phyloP scores from a whole-genome alignment of 306 rosid genomes.

The Citrullus colocynthis region DNA sequence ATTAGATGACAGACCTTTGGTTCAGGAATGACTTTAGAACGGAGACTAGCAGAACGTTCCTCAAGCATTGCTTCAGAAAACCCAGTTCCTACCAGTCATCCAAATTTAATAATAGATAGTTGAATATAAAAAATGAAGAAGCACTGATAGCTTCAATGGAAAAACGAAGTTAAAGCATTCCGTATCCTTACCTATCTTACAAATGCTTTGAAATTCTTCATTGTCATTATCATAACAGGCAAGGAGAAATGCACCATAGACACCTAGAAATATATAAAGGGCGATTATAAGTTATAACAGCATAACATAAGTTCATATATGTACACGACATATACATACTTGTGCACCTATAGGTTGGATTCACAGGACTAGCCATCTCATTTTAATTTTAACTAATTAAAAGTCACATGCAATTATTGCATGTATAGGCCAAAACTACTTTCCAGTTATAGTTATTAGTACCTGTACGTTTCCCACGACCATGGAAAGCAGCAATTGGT shows the following conservation, averaged over 20 bases:
- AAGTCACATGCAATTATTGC: background rate
- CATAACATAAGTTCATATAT: background rate
- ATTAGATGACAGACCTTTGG: slow-evolving; percentile 51
- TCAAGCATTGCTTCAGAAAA: slow-evolving; percentile 62
- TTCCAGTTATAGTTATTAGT: background rate
- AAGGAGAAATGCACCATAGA: slow-evolving; percentile 85
- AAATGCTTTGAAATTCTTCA: slow-evolving; percentile 91
- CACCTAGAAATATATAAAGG: slow-evolving; percentile 29
- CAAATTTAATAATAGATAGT: slow-evolving; percentile 13
- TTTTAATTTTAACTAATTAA: background rate
- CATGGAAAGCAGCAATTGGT: slow-evolving; percentile 91
- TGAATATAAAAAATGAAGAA: slow-evolving; percentile 5
- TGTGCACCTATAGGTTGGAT: background rate
- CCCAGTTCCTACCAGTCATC: slow-evolving; percentile 55
- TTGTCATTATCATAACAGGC: slow-evolving; percentile 63
- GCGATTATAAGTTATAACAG: background rate
- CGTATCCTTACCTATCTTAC: slow-evolving; percentile 63
- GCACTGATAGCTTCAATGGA: background rate
- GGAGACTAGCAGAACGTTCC: slow-evolving; percentile 67
- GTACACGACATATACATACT: background rate
- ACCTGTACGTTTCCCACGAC: slow-evolving; percentile 97
- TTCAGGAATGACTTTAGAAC: slow-evolving; percentile 56
- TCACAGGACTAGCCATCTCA: background rate
- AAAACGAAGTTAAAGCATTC: background rate
- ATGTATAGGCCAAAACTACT: background rate